phyloP scores from a whole-genome alignment of 2,329 filamentous ascomycete genomes.

The Aspergillus sojae region DNA sequence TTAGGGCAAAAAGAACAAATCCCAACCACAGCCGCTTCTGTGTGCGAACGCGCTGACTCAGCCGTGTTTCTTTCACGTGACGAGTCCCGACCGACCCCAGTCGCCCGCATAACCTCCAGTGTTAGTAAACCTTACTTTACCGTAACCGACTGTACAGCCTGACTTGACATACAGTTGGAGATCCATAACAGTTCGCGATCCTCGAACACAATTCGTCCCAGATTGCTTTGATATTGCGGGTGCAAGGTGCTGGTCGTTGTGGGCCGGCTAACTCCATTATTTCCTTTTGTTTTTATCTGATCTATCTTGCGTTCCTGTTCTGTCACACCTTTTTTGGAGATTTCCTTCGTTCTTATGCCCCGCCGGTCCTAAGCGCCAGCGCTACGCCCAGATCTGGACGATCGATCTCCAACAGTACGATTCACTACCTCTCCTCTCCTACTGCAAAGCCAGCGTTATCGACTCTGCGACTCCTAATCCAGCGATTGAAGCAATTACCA shows the following conservation, averaged over 20 bases:
- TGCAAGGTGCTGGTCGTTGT: slow-evolving; percentile 18
- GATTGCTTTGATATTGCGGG: slow-evolving; percentile 12
- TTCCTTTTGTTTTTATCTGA: slow-evolving; percentile 12
- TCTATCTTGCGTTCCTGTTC: slow-evolving; percentile 1
- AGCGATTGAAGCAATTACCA: slow-evolving; percentile 18
- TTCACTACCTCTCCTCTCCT: slow-evolving; percentile 12
- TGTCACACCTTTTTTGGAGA: slow-evolving; percentile 7
- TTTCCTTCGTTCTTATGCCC: slow-evolving; percentile 31
- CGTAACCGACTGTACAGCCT: slow-evolving; percentile 12
- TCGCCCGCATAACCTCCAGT: slow-evolving; percentile 11
- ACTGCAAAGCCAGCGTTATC: slow-evolving; percentile 4
- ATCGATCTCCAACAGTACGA: slow-evolving; percentile 16
- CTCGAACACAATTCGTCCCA: slow-evolving; percentile 10
- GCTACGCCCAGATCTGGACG: slow-evolving; percentile 26
- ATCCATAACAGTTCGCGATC: slow-evolving; percentile 20
- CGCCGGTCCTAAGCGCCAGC: slow-evolving; percentile 44
- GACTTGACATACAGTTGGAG: slow-evolving; percentile 8
- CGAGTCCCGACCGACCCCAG: slow-evolving; percentile 4
- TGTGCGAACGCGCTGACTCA: slow-evolving; percentile 28
- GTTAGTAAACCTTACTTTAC: slow-evolving; percentile 11
- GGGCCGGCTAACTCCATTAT: slow-evolving; percentile 14
- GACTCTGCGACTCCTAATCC: neutral
- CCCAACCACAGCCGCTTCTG: slow-evolving; percentile 34
- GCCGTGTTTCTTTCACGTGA: neutral
- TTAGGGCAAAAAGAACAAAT: slow-evolving; percentile 40